A percentile compares a stretch with the other conserved stretches of the same genome.
These are phyloP conservation scores for Phytophthora pistaciae DNA, from an alignment of 352 stramenopile species.

Conservation along the genomic window DNA sequence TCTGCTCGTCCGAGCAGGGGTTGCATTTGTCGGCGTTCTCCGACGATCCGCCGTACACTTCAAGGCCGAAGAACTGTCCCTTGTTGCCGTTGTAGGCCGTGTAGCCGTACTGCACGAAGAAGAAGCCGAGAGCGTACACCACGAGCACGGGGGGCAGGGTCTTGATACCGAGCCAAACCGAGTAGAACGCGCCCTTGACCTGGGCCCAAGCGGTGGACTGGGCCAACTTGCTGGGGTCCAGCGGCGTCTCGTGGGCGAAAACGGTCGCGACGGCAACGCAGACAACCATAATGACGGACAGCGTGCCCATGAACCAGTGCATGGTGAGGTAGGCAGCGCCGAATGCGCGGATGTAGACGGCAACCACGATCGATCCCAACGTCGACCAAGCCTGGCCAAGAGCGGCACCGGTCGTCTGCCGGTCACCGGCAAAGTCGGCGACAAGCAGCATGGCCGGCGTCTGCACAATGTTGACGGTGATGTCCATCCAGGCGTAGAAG, in stretches of 20 bases:
- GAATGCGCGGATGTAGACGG: constrained; percentile 52
- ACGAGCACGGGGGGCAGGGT: constrained; percentile 33
- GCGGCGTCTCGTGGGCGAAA: constrained; percentile 40
- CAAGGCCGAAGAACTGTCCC: constrained; percentile 55
- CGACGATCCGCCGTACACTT: constrained; percentile 40
- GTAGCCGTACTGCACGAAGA: constrained; percentile 44
- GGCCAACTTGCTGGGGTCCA: constrained; percentile 30
- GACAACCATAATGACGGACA: constrained; percentile 44
- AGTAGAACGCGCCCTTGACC: constrained; percentile 36
- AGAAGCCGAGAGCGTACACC: constrained; percentile 44
- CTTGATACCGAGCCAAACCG: constrained; percentile 41
- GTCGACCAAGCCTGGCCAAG: constrained; percentile 50
- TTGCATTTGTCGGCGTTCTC: constrained; percentile 36
- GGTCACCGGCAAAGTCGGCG: constrained; percentile 56
- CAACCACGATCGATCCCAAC: constrained; percentile 27
- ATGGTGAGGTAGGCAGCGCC: constrained; percentile 44
- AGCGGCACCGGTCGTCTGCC: constrained; percentile 49
- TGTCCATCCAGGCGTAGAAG: constrained; percentile 36
- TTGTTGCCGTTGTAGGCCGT: constrained; percentile 62
- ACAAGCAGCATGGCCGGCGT: constrained; percentile 36
- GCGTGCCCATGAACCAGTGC: constrained; percentile 38
- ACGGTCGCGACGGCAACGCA: constrained; percentile 30
- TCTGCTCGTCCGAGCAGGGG: constrained; percentile 36
- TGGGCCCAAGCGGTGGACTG: constrained; percentile 20
- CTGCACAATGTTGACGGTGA: constrained; percentile 31